These are phyloP conservation scores for Calocybe cyanea DNA, from an alignment of 768 basidiomycete genomes.

Conservation along the genomic window DNA sequence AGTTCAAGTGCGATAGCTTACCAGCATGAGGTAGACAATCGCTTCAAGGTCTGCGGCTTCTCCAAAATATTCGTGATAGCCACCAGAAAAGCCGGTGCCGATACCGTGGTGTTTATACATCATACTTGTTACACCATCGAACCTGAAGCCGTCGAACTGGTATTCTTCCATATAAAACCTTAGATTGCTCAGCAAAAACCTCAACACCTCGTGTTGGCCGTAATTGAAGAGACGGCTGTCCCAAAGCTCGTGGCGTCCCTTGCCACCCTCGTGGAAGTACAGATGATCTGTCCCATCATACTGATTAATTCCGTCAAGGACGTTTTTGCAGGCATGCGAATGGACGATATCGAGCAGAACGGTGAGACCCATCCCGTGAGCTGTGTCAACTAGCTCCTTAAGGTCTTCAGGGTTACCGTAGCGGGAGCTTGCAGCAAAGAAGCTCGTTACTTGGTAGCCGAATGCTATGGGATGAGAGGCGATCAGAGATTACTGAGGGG, in stretches of 20 bases:
- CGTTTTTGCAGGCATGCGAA: constrained; percentile 97
- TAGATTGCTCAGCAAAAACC: constrained; percentile 93
- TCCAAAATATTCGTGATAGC: constrained; percentile 98
- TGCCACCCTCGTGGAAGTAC: constrained; percentile 93
- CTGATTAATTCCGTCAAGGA: constrained; percentile 89
- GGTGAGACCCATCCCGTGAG: constrained; percentile 88
- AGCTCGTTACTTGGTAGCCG: constrained; percentile 96
- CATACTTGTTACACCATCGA: constrained; percentile 99
- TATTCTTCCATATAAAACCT: constrained; percentile 96
- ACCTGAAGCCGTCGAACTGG: constrained; percentile 95
- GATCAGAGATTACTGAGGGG: too few relatives aligned
- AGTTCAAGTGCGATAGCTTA: constrained; percentile 35
- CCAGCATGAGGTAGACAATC: constrained; percentile 96
- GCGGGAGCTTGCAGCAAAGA: constrained; percentile 96
- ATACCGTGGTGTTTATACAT: constrained; percentile 99
- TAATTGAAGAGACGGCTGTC: constrained; percentile 98
- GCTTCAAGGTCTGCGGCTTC: constrained; percentile 79
- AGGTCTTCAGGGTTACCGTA: constrained; percentile 95
- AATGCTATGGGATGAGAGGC: constrained; percentile 56
- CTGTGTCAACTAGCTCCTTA: constrained; percentile 92
- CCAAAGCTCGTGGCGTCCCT: constrained; percentile 94
- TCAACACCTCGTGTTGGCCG: constrained; percentile 86
- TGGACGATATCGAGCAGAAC: constrained; percentile 97
- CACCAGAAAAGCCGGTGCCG: constrained; percentile 95
- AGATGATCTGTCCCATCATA: constrained; percentile 98